phyloP scores from a whole-genome alignment of 2,329 filamentous ascomycete species.

The Colletotrichum sp. region DNA sequence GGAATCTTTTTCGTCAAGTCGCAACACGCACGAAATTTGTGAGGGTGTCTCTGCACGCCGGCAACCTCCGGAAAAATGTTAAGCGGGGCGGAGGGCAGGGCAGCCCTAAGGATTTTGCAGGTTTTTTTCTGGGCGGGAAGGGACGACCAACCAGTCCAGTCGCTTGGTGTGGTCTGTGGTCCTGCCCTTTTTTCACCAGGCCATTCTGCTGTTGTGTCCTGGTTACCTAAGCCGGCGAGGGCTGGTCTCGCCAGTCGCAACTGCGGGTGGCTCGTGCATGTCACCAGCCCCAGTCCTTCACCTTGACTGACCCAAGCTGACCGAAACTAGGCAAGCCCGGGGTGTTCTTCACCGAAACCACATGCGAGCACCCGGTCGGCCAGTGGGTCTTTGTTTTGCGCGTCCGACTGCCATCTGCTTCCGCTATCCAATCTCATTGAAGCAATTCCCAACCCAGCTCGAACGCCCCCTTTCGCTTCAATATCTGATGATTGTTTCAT shows the following conservation, averaged over 20 bases:
- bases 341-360: not conserved
- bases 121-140: not conserved
- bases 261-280: not conserved
- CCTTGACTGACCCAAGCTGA: not conserved
- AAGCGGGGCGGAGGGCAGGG: slow-evolving; percentile 42
- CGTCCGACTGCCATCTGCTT: not conserved
- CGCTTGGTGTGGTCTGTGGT: not conserved
- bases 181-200: not conserved
- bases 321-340: not conserved
- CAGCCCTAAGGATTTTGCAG: slow-evolving; percentile 39
- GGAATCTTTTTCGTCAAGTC: slow-evolving; percentile 36
- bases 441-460: not conserved
- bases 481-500: not conserved
- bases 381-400: not conserved
- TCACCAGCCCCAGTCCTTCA: not conserved
- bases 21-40: slow-evolving; percentile 31
- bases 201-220: not conserved
- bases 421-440: not conserved
- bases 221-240: not conserved
- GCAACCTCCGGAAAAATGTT: slow-evolving; percentile 35
- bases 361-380: not conserved
- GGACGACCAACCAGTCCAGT: not conserved
- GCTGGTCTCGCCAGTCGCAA: not conserved
- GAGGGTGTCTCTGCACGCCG: slow-evolving; percentile 42
- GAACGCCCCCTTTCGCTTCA: not conserved